Evolutionary conservation across 345 rosid genomes (phyloP).

Genomic region (Litchi chinensis): DNA sequence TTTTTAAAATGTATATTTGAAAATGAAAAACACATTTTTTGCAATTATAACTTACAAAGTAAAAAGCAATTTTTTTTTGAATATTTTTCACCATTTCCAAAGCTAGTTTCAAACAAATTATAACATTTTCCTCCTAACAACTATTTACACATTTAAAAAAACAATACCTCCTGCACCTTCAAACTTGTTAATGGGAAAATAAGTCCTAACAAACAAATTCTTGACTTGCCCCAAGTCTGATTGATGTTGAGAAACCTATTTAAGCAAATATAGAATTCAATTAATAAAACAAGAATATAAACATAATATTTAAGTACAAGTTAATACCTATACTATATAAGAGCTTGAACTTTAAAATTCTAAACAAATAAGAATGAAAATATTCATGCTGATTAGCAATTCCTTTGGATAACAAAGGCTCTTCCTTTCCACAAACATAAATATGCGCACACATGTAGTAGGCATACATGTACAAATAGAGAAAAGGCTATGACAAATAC

Average conservation of each 20-base stretch:
- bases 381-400: background rate
- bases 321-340: background rate
- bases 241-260: constrained; percentile 60
- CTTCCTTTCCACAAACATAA: background rate
- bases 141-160: too few relatives aligned
- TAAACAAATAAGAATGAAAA: background rate
- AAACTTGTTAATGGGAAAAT: constrained; percentile 39
- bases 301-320: background rate
- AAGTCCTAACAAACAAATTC: constrained; percentile 45
- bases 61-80: too few relatives aligned
- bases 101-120: too few relatives aligned
- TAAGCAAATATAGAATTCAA: background rate
- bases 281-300: background rate
- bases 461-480: background rate
- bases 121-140: too few relatives aligned
- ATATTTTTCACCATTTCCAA: too few relatives aligned
- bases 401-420: background rate
- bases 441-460: background rate
- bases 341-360: background rate
- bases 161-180: constrained; percentile 47
- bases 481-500: background rate
- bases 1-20: too few relatives aligned
- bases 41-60: too few relatives aligned
- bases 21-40: too few relatives aligned
- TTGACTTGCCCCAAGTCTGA: constrained; percentile 45